These are phyloP conservation scores for Carpinus viminea DNA, from an alignment of 306 rosid species.

Conservation along the genomic window DNA sequence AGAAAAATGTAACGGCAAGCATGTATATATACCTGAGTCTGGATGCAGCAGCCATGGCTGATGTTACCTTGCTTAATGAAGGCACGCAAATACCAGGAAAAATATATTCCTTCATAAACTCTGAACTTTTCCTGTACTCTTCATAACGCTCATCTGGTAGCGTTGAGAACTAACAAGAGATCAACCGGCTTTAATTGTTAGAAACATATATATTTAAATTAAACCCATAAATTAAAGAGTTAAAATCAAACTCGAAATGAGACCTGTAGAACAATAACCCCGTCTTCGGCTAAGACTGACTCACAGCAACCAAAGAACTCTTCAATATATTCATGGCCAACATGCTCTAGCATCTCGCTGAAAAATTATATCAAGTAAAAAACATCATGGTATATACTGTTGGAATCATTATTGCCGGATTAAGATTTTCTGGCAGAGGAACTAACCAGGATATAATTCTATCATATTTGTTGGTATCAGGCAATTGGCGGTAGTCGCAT, in stretches of 20 bases:
- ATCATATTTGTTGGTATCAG: no score
- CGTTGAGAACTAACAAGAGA: conserved; percentile 56
- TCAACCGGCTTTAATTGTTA: not conserved
- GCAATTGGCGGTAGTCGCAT: no score
- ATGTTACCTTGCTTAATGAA: no score
- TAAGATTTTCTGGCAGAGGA: not conserved
- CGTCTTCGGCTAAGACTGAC: conserved; percentile 63
- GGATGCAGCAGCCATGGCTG: conserved; percentile 61
- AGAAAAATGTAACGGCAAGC: not conserved
- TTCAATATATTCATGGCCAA: conserved; percentile 87
- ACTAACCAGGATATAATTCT: conserved; percentile 84
- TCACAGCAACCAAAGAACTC: conserved; percentile 80
- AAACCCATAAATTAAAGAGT: no score
- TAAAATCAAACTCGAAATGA: no score
- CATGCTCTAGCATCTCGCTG: conserved; percentile 89
- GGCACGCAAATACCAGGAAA: no score
- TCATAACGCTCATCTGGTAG: conserved; percentile 81
- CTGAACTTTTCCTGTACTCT: conserved; percentile 76
- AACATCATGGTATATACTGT: not conserved
- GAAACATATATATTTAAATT: not conserved
- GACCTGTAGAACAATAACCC: conserved; percentile 80
- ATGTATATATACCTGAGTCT: conserved; percentile 68
- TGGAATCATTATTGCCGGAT: not conserved
- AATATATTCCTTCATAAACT: conserved; percentile 87
- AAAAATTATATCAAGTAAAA: conserved; percentile 9